phyloP scores from a whole-genome alignment of 2,329 filamentous ascomycete genomes.

The Harringtonia aguacate region DNA sequence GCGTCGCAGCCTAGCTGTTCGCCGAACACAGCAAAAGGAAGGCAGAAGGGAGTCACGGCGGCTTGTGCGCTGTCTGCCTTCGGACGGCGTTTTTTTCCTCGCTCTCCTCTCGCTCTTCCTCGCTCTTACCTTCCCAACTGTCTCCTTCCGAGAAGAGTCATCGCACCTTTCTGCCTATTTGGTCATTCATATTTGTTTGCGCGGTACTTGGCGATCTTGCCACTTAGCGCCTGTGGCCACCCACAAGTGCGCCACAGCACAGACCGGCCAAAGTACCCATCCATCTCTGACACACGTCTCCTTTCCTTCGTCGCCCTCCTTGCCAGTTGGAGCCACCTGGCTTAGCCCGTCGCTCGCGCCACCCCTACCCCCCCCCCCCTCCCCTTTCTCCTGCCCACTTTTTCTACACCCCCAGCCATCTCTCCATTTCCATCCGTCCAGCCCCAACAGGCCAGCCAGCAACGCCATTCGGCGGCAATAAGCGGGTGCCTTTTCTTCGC shows the following conservation, averaged over 20 bases:
- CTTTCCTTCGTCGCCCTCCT: conserved; percentile 2
- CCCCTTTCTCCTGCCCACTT: conserved; percentile 9
- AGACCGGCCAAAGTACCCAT: conserved; percentile 17
- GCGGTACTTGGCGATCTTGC: conserved; percentile 7
- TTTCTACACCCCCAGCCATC: conserved; percentile 10
- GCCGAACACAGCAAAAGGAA: no score
- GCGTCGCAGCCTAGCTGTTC: background rate
- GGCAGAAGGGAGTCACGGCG: no score
- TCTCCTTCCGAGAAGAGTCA: no score
- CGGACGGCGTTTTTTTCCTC: no score
- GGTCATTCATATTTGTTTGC: conserved; percentile 8
- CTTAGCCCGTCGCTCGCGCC: conserved; percentile 7
- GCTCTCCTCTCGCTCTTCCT: no score
- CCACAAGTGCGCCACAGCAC: conserved; percentile 3
- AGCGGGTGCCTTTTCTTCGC: conserved; percentile 9
- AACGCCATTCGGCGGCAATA: conserved; percentile 8
- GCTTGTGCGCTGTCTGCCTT: no score
- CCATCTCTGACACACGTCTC: conserved; percentile 7
- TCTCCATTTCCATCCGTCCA: conserved; percentile 2
- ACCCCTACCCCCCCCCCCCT: conserved; percentile 3
- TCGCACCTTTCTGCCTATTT: background rate
- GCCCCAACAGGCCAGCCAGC: conserved; percentile 4
- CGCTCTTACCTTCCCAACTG: no score
- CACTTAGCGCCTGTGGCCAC: no score
- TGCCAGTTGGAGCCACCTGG: conserved; percentile 24